Conservation (phyloP, 306 rosid genomes). For the Gynostemma pentaphyllum region DNA sequence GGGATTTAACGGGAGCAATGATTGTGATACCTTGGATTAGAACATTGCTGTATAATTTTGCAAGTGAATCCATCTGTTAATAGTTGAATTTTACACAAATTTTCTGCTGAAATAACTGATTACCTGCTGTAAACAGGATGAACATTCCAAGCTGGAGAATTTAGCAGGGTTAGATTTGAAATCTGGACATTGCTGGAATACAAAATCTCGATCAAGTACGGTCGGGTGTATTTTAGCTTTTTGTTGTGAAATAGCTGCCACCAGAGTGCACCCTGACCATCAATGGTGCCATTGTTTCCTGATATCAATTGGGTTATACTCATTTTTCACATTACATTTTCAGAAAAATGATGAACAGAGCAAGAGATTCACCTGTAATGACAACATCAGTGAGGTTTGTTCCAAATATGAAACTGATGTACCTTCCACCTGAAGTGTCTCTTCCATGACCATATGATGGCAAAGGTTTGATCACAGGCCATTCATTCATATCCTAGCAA, state of each 20-base stretch:
- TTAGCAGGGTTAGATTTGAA: conserved; percentile 30
- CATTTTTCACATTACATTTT: background rate
- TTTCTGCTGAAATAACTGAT: background rate
- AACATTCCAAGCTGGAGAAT: conserved; percentile 37
- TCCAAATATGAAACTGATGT: conserved; percentile 28
- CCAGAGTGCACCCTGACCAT: conserved; percentile 35
- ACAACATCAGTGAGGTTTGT: conserved; percentile 37
- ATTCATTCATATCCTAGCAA: conserved; percentile 24
- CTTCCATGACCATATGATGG: conserved; percentile 43
- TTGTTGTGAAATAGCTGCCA: conserved; percentile 40
- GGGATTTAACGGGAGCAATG: conserved; percentile 36
- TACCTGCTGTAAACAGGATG: conserved; percentile 45
- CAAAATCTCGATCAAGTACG: conserved; percentile 36
- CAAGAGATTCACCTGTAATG: conserved; percentile 21
- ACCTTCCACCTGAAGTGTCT: conserved; percentile 34
- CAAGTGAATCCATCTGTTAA: background rate
- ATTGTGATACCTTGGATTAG: conserved; percentile 35
- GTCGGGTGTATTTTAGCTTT: conserved; percentile 41
- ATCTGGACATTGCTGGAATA: conserved; percentile 21
- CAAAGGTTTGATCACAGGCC: conserved; percentile 27
- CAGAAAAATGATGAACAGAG: background rate
- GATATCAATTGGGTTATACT: background rate
- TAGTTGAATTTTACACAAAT: background rate
- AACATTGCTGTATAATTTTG: conserved; percentile 21
- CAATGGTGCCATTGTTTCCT: conserved; percentile 41